Evolutionary conservation across 306 rosid species (phyloP).

Genomic region (Acacia acuminata): DNA sequence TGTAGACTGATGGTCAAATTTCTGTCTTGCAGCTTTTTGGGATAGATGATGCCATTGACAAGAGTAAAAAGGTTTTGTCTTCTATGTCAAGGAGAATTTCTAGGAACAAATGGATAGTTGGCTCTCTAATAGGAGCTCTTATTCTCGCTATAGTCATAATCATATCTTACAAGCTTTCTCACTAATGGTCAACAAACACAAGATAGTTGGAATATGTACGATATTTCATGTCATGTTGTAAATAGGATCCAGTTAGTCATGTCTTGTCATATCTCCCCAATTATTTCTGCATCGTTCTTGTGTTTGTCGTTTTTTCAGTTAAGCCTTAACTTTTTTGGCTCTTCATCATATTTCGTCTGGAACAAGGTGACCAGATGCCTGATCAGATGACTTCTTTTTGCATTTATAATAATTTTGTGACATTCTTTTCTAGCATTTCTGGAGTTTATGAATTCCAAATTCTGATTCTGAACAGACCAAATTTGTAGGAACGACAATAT

Average conservation of each 20-base stretch:
- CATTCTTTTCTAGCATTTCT: constrained; percentile 1
- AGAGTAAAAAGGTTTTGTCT: constrained; percentile 74
- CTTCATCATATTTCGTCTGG: constrained; percentile 1
- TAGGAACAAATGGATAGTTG: constrained; percentile 77
- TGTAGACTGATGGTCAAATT: constrained; percentile 28
- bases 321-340: constrained; percentile 8
- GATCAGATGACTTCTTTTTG: constrained; percentile 4
- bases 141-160: constrained; percentile 57
- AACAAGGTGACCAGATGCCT: constrained; percentile 2
- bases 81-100: constrained; percentile 80
- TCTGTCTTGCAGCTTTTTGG: constrained; percentile 72
- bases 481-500: not conserved
- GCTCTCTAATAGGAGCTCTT: constrained; percentile 76
- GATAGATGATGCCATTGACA: constrained; percentile 85
- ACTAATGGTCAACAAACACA: constrained; percentile 25
- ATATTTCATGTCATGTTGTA: constrained; percentile 35
- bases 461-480: not conserved
- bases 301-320: constrained; percentile 20
- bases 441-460: not conserved
- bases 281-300: constrained; percentile 16
- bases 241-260: constrained; percentile 33
- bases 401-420: not conserved
- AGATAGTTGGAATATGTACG: constrained; percentile 19
- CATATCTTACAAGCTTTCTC: constrained; percentile 66
- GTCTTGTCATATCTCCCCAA: constrained; percentile 18